These are phyloP conservation scores for Malus hybrid DNA, from an alignment of 331 rosid genomes.

Conservation along the genomic window DNA sequence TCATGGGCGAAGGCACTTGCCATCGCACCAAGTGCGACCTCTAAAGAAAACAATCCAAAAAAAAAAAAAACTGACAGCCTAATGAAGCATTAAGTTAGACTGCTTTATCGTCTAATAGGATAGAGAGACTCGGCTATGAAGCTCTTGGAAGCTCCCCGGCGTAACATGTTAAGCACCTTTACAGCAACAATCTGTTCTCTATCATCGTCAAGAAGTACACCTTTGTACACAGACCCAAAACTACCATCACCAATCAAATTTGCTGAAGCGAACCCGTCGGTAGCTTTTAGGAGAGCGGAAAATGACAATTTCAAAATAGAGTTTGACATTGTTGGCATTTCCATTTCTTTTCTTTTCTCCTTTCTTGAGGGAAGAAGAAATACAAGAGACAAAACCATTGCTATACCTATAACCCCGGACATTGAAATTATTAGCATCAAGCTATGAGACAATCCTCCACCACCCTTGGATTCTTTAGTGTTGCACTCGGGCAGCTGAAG, in stretches of 20 bases:
- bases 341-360: neutral
- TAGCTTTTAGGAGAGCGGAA: neutral
- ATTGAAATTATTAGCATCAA: neutral
- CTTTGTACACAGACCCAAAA: neutral
- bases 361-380: neutral
- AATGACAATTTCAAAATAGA: neutral
- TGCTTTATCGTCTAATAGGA: too few species aligned
- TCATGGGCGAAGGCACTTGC: too few species aligned
- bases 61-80: too few species aligned
- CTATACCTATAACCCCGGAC: neutral
- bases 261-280: neutral
- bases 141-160: neutral
- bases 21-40: too few species aligned
- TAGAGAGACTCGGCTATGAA: neutral
- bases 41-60: too few species aligned
- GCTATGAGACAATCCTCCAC: neutral
- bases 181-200: neutral
- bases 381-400: neutral
- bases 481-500: neutral
- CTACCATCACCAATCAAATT: neutral
- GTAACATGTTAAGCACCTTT: constrained; percentile 5
- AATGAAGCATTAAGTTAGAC: too few species aligned
- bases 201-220: neutral
- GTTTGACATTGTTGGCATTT: neutral
- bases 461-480: too few species aligned